Evolutionary conservation across 371 early-diverging fungal genomes (phyloP).

Genomic region (Rhizomucor miehei): DNA sequence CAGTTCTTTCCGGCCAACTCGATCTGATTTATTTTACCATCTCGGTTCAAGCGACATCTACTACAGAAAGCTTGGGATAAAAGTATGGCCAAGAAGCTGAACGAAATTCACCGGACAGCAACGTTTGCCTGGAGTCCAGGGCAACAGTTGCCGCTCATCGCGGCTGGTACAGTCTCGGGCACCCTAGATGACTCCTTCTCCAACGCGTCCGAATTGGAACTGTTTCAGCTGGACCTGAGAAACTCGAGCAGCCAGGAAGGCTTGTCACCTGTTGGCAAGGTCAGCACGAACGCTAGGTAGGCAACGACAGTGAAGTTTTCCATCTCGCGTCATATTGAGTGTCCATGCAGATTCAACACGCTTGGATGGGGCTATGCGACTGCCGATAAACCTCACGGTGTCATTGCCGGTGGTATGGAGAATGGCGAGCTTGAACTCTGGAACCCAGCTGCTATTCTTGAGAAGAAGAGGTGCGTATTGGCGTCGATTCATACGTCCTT

Average conservation of each 20-base stretch:
- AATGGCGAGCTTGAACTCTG: conserved; percentile 89
- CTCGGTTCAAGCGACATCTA: no score
- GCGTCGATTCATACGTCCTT: background rate
- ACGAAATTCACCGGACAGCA: conserved; percentile 77
- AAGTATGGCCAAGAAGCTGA: conserved; percentile 53
- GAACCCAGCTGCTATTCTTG: conserved; percentile 79
- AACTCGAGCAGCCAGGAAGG: conserved; percentile 28
- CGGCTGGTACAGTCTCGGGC: conserved; percentile 95
- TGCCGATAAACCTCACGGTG: conserved; percentile 65
- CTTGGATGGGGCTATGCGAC: conserved; percentile 78
- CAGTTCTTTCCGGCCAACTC: no score
- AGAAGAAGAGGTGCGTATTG: conserved; percentile 46
- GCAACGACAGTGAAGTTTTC: background rate
- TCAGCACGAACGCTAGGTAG: conserved; percentile 68
- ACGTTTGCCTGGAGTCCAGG: conserved; percentile 84
- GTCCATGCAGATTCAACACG: conserved; percentile 62
- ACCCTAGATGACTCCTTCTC: conserved; percentile 95
- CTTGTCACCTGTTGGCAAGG: conserved; percentile 55
- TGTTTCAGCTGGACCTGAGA: conserved; percentile 78
- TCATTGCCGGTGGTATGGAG: conserved; percentile 95
- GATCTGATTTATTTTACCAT: no score
- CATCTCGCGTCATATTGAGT: background rate
- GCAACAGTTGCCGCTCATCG: conserved; percentile 72
- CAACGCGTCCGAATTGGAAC: conserved; percentile 86
- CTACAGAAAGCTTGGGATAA: background rate